Evolutionary conservation across 1,284 basidiomycete species (phyloP).

Genomic region (Chalciporus piperatoides): DNA sequence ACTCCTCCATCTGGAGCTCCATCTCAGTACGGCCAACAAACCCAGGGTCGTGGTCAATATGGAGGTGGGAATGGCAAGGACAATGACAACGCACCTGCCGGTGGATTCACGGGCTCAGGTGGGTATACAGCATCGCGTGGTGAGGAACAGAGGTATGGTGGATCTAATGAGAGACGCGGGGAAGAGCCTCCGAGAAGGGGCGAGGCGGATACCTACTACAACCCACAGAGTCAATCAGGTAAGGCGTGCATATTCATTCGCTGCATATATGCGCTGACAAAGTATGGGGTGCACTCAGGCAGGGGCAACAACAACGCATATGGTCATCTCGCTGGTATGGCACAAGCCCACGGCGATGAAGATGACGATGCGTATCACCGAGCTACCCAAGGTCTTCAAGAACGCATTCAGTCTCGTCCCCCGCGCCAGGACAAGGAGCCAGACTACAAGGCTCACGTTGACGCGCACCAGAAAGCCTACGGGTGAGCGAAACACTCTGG

Average conservation of each 20-base stretch:
- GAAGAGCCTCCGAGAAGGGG: slow-evolving; percentile 18
- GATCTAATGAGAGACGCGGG: background rate
- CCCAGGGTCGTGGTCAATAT: slow-evolving; percentile 14
- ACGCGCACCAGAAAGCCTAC: slow-evolving; percentile 33
- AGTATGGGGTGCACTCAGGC: slow-evolving; percentile 1
- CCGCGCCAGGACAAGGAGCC: slow-evolving; percentile 2
- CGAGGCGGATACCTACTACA: slow-evolving; percentile 25
- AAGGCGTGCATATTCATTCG: background rate
- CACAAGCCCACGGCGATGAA: slow-evolving; percentile 15
- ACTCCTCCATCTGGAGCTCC: background rate
- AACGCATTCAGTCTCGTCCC: slow-evolving; percentile 17
- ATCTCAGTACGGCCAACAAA: slow-evolving; percentile 6
- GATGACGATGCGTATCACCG: slow-evolving; percentile 22
- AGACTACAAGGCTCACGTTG: slow-evolving; percentile 19
- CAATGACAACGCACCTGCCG: slow-evolving; percentile 20
- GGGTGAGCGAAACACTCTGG: slow-evolving; percentile 19
- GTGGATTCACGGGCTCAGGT: slow-evolving; percentile 17
- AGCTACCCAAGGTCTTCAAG: slow-evolving; percentile 25
- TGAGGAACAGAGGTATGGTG: slow-evolving; percentile 12
- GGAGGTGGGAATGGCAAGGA: slow-evolving; percentile 11
- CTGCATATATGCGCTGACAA: slow-evolving; percentile 6
- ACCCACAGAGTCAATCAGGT: slow-evolving; percentile 12
- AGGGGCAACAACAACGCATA: slow-evolving; percentile 26
- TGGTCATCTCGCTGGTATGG: slow-evolving; percentile 17
- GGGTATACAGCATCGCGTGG: background rate